A percentile compares a stretch with the other conserved stretches of the same genome.
These are phyloP conservation scores for Avena atlantica DNA, from an alignment of 176 grass and related monocot species.

Conservation along the genomic window DNA sequence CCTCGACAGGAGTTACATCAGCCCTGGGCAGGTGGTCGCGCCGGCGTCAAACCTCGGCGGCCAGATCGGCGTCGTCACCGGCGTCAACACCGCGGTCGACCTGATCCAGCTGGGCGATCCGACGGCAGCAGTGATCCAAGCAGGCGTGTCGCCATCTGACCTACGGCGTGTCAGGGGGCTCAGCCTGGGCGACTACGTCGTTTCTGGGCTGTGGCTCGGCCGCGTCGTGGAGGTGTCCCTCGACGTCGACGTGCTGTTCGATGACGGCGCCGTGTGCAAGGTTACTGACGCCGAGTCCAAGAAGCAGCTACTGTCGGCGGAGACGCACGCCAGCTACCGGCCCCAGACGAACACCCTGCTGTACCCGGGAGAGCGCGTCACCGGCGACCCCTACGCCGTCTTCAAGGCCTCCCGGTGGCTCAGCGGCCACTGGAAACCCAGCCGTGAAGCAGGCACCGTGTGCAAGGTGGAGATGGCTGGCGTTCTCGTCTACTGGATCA, in stretches of 20 bases:
- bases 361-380: not conserved
- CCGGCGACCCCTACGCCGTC: not conserved
- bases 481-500: slow-evolving; percentile 28
- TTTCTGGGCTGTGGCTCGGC: not conserved
- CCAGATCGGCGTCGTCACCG: slow-evolving; percentile 4
- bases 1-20: not conserved
- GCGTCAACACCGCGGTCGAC: not conserved
- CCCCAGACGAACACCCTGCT: not conserved
- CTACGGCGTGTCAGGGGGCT: not conserved
- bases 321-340: too few species aligned
- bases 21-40: not conserved
- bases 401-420: slow-evolving; percentile 27
- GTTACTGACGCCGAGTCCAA: not conserved
- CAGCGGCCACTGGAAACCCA: not conserved
- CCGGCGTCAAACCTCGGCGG: not conserved
- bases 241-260: slow-evolving; percentile 18
- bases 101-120: not conserved
- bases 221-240: not conserved
- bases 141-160: not conserved
- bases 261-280: slow-evolving; percentile 25
- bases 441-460: not conserved
- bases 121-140: too few species aligned
- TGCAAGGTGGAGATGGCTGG: not conserved
- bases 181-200: not conserved
- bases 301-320: not conserved